Evolutionary conservation across 2,329 filamentous ascomycete species (phyloP).

Genomic region (Phialocephala sp.): DNA sequence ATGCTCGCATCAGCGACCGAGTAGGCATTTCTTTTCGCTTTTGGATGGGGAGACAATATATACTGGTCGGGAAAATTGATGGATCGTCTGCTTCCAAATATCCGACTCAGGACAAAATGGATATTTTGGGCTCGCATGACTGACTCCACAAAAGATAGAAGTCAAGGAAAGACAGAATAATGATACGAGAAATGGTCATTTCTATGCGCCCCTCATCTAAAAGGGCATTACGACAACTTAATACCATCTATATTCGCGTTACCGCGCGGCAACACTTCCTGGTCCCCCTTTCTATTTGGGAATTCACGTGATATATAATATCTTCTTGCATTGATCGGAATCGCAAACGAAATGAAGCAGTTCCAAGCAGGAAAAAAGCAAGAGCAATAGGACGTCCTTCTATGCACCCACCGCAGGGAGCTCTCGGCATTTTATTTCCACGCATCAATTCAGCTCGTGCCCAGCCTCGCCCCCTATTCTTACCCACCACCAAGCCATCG

Average conservation of each 20-base stretch:
- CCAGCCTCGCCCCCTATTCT: background rate
- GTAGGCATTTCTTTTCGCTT: no score
- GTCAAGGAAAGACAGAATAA: no score
- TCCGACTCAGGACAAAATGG: no score
- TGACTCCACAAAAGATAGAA: no score
- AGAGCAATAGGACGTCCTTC: background rate
- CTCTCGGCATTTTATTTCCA: background rate
- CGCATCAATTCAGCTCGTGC: conserved; percentile 1
- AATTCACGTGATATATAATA: background rate
- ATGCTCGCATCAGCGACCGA: no score
- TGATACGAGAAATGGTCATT: no score
- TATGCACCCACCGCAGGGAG: background rate
- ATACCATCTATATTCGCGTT: background rate
- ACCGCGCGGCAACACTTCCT: background rate
- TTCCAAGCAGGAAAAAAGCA: background rate
- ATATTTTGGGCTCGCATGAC: no score
- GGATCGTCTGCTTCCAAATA: no score
- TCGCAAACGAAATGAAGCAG: background rate
- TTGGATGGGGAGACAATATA: no score
- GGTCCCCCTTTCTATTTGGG: background rate
- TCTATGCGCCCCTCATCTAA: no score
- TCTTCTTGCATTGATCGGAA: conserved; percentile 1
- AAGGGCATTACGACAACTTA: no score
- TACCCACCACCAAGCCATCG: conserved; percentile 1
- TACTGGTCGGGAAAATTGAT: no score